These are phyloP conservation scores for Passiflora organensis DNA, from an alignment of 345 rosid genomes.

Conservation along the genomic window DNA sequence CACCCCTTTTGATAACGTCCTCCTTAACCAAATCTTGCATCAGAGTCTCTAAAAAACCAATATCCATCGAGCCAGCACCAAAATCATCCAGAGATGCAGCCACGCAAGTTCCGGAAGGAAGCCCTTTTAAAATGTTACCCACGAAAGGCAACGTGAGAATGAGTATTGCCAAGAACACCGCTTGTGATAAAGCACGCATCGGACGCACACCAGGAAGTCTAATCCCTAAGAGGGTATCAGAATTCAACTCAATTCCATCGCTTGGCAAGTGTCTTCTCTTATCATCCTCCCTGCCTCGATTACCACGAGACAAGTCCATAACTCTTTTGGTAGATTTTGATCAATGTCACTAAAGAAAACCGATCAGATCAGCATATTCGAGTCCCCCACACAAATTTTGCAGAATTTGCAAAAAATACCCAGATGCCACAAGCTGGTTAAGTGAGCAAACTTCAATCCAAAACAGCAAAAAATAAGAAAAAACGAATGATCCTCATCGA, in stretches of 20 bases:
- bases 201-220: conserved; percentile 38
- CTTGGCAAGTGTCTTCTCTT: conserved; percentile 17
- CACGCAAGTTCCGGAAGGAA: conserved; percentile 9
- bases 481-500: conserved; percentile 30
- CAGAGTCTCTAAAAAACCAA: conserved; percentile 30
- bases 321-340: neutral
- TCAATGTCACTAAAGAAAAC: neutral
- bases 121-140: conserved; percentile 21
- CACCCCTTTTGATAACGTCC: conserved; percentile 45
- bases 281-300: conserved; percentile 11
- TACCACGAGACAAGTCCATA: conserved; percentile 24
- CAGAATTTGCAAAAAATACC: conserved; percentile 16
- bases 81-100: conserved; percentile 5
- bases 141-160: conserved; percentile 34
- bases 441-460: conserved; percentile 4
- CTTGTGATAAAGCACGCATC: conserved; percentile 34
- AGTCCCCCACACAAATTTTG: conserved; percentile 1
- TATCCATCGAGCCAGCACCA: conserved; percentile 16
- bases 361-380: neutral
- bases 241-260: conserved; percentile 14
- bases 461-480: conserved; percentile 3
- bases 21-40: conserved; percentile 36
- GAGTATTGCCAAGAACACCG: conserved; percentile 36
- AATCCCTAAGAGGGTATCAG: conserved; percentile 28
- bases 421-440: conserved; percentile 13